Evolutionary conservation across 23 red algal species (phyloP).

Genomic region (Agarophyton chilense): DNA sequence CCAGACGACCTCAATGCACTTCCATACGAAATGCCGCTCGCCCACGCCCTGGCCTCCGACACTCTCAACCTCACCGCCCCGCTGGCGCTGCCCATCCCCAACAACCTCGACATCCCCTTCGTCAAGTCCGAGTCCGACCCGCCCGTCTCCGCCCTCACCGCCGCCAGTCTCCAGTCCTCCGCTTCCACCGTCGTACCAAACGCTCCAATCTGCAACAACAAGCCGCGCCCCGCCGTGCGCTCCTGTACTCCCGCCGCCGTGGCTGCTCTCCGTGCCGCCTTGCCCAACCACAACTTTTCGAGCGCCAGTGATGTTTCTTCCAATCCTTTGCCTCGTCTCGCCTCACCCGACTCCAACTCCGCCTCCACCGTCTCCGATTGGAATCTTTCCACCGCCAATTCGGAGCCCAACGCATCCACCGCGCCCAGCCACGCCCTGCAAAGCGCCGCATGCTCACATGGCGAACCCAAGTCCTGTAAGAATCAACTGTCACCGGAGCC

Average conservation of each 20-base stretch:
- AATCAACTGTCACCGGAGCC: not conserved
- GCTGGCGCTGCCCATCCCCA: not conserved
- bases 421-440: not conserved
- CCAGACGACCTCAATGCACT: constrained; percentile 25
- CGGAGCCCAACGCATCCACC: not conserved
- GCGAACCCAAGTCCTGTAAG: not conserved
- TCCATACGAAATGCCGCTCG: constrained; percentile 12
- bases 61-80: not conserved
- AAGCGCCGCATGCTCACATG: too few relatives aligned
- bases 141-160: not conserved
- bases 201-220: constrained; percentile 1
- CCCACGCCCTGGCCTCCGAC: not conserved
- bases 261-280: not conserved
- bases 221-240: not conserved
- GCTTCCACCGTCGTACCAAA: not conserved
- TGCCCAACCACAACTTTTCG: constrained; percentile 1
- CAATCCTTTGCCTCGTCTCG: not conserved
- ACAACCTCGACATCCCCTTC: not conserved
- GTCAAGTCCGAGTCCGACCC: not conserved
- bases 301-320: not conserved
- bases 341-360: not conserved
- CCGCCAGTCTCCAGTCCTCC: not conserved
- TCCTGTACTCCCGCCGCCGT: not conserved
- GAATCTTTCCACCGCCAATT: not conserved
- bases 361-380: not conserved